phyloP scores from a whole-genome alignment of 345 rosid species.

The Bruguiera gymnorhiza region DNA sequence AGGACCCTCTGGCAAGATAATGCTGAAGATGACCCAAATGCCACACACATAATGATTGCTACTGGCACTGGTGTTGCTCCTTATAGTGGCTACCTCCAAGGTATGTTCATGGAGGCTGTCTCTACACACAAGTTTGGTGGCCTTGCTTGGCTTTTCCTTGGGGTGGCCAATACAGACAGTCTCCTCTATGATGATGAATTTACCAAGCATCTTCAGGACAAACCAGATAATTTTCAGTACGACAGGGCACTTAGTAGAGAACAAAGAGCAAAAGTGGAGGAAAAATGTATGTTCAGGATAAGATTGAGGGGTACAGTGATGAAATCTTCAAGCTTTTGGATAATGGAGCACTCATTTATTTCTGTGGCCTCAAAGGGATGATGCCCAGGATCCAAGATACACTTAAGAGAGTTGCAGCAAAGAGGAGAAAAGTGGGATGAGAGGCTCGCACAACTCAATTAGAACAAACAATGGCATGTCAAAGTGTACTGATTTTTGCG shows the following conservation, averaged over 20 bases:
- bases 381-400: constrained; percentile 98
- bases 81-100: constrained; percentile 56
- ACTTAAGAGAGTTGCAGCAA: constrained; percentile 69
- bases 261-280: constrained; percentile 90
- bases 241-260: constrained; percentile 90
- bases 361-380: constrained; percentile 98
- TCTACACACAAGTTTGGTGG: constrained; percentile 77
- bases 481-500: constrained; percentile 67
- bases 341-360: constrained; percentile 91
- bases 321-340: constrained; percentile 86
- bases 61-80: constrained; percentile 83
- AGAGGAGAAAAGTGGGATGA: constrained; percentile 90
- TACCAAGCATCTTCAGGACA: constrained; percentile 60
- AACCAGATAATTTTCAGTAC: constrained; percentile 77
- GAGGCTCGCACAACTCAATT: constrained; percentile 89
- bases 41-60: constrained; percentile 94
- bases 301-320: constrained; percentile 93
- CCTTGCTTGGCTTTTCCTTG: constrained; percentile 96
- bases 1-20: constrained; percentile 96
- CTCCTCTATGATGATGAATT: constrained; percentile 94
- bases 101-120: constrained; percentile 94
- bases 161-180: constrained; percentile 96
- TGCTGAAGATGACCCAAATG: constrained; percentile 82
- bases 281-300: constrained; percentile 96
- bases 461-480: constrained; percentile 98